A percentile compares a stretch with the other conserved stretches of the same genome.
These are phyloP conservation scores for Dipteronia sinensis DNA, from an alignment of 345 rosid species.

Conservation along the genomic window DNA sequence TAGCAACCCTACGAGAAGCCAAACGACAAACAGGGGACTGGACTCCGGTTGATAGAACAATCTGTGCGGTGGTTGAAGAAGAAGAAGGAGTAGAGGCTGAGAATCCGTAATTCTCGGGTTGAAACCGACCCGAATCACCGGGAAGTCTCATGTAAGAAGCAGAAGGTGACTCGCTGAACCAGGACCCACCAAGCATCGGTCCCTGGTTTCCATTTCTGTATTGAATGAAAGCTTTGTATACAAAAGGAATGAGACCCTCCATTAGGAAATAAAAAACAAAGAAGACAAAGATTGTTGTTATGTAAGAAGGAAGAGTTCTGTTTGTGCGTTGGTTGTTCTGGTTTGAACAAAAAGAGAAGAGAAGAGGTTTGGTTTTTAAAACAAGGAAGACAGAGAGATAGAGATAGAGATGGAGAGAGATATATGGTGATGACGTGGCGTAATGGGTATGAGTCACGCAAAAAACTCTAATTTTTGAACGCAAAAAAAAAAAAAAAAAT, in stretches of 20 bases:
- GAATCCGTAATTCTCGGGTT: slow-evolving; percentile 36
- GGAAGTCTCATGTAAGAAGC: slow-evolving; percentile 82
- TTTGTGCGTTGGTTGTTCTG: neutral
- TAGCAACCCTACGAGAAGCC: slow-evolving; percentile 48
- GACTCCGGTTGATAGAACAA: slow-evolving; percentile 51
- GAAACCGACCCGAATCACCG: slow-evolving; percentile 82
- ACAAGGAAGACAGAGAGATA: neutral
- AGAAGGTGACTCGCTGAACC: slow-evolving; percentile 65
- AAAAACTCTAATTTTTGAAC: too few relatives aligned
- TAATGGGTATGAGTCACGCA: slow-evolving; percentile 38
- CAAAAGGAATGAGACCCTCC: slow-evolving; percentile 86
- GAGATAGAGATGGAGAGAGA: slow-evolving; percentile 6
- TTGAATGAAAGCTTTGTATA: slow-evolving; percentile 63
- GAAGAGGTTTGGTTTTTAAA: slow-evolving; percentile 30
- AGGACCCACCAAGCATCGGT: slow-evolving; percentile 28
- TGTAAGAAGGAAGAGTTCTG: too few relatives aligned
- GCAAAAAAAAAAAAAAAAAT: slow-evolving; percentile 16
- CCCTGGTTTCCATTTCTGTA: slow-evolving; percentile 60
- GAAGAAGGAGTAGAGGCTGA: slow-evolving; percentile 24
- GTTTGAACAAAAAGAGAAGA: neutral
- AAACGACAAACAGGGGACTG: slow-evolving; percentile 60
- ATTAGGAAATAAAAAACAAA: slow-evolving; percentile 34
- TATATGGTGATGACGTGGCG: slow-evolving; percentile 48
- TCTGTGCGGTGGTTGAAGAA: slow-evolving; percentile 20
- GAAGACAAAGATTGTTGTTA: slow-evolving; percentile 12